Percentiles rank a stretch among this genome's conserved stretches.
These are phyloP conservation scores for Hypholoma fasciculare DNA, from an alignment of 768 basidiomycete species.

Conservation along the genomic window DNA sequence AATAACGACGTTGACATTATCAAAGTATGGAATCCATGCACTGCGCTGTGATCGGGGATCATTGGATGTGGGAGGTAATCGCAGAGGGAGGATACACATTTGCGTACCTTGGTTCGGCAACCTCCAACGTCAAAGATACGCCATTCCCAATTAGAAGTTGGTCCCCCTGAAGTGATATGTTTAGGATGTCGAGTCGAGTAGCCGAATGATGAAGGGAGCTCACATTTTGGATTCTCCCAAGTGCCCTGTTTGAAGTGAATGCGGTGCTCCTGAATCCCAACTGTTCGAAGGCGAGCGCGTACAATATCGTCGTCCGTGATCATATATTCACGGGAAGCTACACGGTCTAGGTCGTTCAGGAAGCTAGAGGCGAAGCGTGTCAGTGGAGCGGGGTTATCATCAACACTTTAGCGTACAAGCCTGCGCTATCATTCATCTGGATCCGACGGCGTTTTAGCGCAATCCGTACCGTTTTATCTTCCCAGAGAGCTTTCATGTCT, in stretches of 20 bases:
- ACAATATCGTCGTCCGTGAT: constrained; percentile 76
- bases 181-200: neutral
- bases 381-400: constrained; percentile 5
- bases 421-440: constrained; percentile 61
- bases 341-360: constrained; percentile 65
- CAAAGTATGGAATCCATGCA: constrained; percentile 82
- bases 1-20: constrained; percentile 76
- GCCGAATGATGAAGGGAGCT: constrained; percentile 3
- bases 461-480: constrained; percentile 49
- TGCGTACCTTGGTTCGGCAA: constrained; percentile 61
- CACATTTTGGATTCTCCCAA: constrained; percentile 36
- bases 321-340: constrained; percentile 58
- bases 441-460: constrained; percentile 47
- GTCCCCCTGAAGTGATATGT: constrained; percentile 20
- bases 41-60: constrained; percentile 47
- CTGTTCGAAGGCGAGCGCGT: constrained; percentile 66
- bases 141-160: constrained; percentile 55
- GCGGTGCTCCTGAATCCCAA: constrained; percentile 69
- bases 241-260: constrained; percentile 46
- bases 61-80: constrained; percentile 10
- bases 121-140: constrained; percentile 78
- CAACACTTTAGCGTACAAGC: constrained; percentile 49
- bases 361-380: constrained; percentile 43
- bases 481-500: constrained; percentile 67
- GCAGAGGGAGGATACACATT: constrained; percentile 1